phyloP scores from a whole-genome alignment of 306 rosid genomes.

The Sophora flavescens region DNA sequence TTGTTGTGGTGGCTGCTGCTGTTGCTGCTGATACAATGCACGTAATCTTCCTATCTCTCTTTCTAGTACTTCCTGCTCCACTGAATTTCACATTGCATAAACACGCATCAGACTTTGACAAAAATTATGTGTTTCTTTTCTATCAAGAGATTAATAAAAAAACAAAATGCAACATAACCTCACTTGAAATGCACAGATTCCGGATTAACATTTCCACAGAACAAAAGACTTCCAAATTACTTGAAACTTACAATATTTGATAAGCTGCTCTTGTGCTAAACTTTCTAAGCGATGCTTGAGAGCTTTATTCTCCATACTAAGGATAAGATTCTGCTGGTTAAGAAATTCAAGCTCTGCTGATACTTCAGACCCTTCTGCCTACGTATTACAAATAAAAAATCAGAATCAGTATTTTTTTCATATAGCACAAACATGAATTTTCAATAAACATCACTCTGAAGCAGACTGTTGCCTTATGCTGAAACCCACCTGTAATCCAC shows the following conservation, averaged over 20 bases:
- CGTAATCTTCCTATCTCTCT: slow-evolving; percentile 96
- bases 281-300: slow-evolving; percentile 95
- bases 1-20: slow-evolving; percentile 63
- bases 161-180: slow-evolving; percentile 25
- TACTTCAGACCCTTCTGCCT: slow-evolving; percentile 96
- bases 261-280: slow-evolving; percentile 93
- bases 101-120: slow-evolving; percentile 21
- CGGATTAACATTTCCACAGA: slow-evolving; percentile 32
- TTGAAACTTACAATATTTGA: slow-evolving; percentile 83
- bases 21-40: slow-evolving; percentile 74
- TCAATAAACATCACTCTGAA: slow-evolving; percentile 28
- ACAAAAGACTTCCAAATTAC: slow-evolving; percentile 1
- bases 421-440: slow-evolving; percentile 15
- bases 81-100: slow-evolving; percentile 60
- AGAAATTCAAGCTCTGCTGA: slow-evolving; percentile 96
- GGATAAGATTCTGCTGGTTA: slow-evolving; percentile 90
- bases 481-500: slow-evolving; percentile 85
- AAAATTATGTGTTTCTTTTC: slow-evolving; percentile 11
- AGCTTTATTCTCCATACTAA: slow-evolving; percentile 97
- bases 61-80: slow-evolving; percentile 99
- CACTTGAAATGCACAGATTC: slow-evolving; percentile 23
- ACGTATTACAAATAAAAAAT: slow-evolving; percentile 45
- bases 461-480: slow-evolving; percentile 31
- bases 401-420: slow-evolving; percentile 38
- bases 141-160: background rate